Percentiles rank a stretch among this genome's conserved stretches.
phyloP scores from a whole-genome alignment of 2,329 filamentous ascomycete genomes.

The Fusarium subtropicale region DNA sequence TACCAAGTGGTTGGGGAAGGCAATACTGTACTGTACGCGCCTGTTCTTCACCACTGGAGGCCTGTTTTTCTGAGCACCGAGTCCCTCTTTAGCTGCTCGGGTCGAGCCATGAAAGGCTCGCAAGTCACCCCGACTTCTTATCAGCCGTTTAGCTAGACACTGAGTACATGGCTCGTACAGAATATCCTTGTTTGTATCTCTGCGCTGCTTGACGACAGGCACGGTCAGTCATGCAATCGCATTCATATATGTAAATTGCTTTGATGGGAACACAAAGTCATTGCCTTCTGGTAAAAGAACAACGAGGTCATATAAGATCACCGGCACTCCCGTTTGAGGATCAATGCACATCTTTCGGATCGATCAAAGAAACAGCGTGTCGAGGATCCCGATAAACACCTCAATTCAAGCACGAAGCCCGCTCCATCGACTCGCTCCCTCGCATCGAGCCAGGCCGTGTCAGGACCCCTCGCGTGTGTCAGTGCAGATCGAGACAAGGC shows the following conservation, averaged over 20 bases:
- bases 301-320: slow-evolving; percentile 42
- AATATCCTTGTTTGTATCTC: slow-evolving; percentile 25
- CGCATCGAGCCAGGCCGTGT: background rate
- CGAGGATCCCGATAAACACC: background rate
- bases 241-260: slow-evolving; percentile 25
- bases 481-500: slow-evolving; percentile 28
- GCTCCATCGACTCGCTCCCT: slow-evolving; percentile 1
- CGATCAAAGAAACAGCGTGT: slow-evolving; percentile 2
- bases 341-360: background rate
- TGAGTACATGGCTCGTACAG: slow-evolving; percentile 38
- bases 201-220: slow-evolving; percentile 29
- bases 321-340: slow-evolving; percentile 30
- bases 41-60: slow-evolving; percentile 7
- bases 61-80: slow-evolving; percentile 5
- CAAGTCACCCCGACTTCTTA: slow-evolving; percentile 36
- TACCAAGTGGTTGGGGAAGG: slow-evolving; percentile 34
- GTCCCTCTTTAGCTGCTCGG: slow-evolving; percentile 35
- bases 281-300: slow-evolving; percentile 10
- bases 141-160: slow-evolving; percentile 9
- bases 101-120: slow-evolving; percentile 23
- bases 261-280: slow-evolving; percentile 33
- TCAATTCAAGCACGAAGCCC: background rate
- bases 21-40: slow-evolving; percentile 4
- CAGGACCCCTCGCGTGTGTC: slow-evolving; percentile 26
- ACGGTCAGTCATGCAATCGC: slow-evolving; percentile 27